Evolutionary conservation across 1,284 basidiomycete species (phyloP).

Genomic region (Austroboletus novae-zelandiae): DNA sequence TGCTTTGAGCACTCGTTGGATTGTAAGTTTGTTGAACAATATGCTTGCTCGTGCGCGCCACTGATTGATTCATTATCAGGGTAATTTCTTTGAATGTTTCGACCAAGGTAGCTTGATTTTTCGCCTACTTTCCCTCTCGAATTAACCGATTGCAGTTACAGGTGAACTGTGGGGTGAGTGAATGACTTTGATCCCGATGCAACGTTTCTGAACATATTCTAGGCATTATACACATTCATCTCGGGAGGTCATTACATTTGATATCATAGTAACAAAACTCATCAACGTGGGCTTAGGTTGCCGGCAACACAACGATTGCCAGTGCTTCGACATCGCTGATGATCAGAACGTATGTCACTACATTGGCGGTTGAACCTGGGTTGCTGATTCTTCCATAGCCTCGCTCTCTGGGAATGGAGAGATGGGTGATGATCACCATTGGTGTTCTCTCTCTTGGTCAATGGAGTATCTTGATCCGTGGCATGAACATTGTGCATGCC

Average conservation of each 20-base stretch:
- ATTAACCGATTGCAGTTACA: constrained; percentile 24
- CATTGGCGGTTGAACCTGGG: not conserved
- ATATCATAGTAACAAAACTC: constrained; percentile 2
- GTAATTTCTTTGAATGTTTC: constrained; percentile 56
- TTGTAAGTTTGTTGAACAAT: constrained; percentile 39
- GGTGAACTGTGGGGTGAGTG: constrained; percentile 61
- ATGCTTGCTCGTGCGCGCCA: not conserved
- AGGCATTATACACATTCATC: constrained; percentile 68
- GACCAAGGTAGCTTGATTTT: constrained; percentile 28
- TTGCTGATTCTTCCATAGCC: constrained; percentile 35
- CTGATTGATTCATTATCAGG: constrained; percentile 31
- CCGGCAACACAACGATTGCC: constrained; percentile 28
- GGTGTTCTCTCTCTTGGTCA: constrained; percentile 55
- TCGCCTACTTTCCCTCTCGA: not conserved
- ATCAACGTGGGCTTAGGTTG: constrained; percentile 15
- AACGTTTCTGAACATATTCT: constrained; percentile 7
- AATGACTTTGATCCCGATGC: constrained; percentile 1
- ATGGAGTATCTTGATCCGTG: constrained; percentile 64
- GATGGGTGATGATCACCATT: constrained; percentile 47
- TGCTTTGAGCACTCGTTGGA: constrained; percentile 59
- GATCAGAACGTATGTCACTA: constrained; percentile 56
- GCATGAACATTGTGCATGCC: constrained; percentile 61
- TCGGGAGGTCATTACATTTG: constrained; percentile 41
- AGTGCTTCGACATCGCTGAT: constrained; percentile 54
- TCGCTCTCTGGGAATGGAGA: constrained; percentile 68